Evolutionary conservation across 768 basidiomycete genomes (phyloP), one percentile per base, ranked within the genome.

Genomic region (Boletus subparvulus): DNA sequence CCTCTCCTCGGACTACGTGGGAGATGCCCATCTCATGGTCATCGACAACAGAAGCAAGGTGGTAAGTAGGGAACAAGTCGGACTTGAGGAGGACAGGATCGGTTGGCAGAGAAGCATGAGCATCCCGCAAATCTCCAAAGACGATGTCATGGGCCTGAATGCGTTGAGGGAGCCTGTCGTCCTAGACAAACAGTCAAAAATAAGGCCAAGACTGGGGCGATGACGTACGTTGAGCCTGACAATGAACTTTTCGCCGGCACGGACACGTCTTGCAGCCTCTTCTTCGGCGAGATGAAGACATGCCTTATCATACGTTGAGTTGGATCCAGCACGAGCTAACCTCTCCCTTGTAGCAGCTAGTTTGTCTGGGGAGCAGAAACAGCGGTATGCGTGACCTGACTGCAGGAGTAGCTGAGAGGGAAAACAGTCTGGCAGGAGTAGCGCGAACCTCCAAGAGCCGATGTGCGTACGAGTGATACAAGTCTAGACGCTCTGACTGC

Each of bases 21-120:
- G 94, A 92, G 24, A 99, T 92, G 1, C 87, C 87, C 97, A 99
- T 99, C 64, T 87, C 85, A 64, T 94, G 85, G 73, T 99, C 97
- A 62, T 99, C 97, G 0, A 96, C 92, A 0, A 98, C 92, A 21
- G 87, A 94, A 0, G 97, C 96, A 6, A 99, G 81, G 61, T 98
- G 97, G 68, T 99, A 99, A 0, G 96, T 98, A 6, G 97, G 97
- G 69, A 90, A 96, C 2, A 84, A 76, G 69, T 99, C 97, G 1
- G 90, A 87, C 71, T 99, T 98, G 58, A 98, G 77, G 4, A 98
- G 76, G 44, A 98, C 83, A 24, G 94, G 93, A 68, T 99, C 97
- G 3, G 93, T 95, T 2, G 87, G 84, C 6, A 91, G 72, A 1
- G 89, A 92, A 12, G 82, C 82, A 64, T 89, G 88, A 0, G 88